Conservation (phyloP, 2,329 filamentous ascomycete genomes). For the Paecilomyces variotii region DNA sequence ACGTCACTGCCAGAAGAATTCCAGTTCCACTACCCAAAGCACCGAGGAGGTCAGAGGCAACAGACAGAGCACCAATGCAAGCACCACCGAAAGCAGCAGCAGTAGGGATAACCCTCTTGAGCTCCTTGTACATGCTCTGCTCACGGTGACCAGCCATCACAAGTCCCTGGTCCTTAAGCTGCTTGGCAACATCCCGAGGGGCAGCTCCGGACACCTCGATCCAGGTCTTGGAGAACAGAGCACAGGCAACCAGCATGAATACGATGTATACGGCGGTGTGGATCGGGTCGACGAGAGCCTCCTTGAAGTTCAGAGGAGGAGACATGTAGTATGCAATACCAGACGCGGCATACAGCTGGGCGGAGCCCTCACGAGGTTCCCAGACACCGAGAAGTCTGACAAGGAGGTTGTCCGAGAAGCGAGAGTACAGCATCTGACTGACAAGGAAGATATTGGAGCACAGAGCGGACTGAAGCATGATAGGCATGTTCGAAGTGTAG, state of each 20-base stretch:
- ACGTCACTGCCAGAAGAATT: constrained; percentile 97
- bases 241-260: constrained; percentile 97
- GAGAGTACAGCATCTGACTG: constrained; percentile 98
- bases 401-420: constrained; percentile 97
- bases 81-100: constrained; percentile 97
- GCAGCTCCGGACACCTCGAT: constrained; percentile 98
- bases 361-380: constrained; percentile 90
- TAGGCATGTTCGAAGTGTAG: constrained; percentile 99
- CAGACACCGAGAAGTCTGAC: constrained; percentile 96
- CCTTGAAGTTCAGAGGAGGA: constrained; percentile 92
- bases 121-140: constrained; percentile 99
- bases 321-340: constrained; percentile 99
- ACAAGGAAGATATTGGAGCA: constrained; percentile 99
- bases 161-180: constrained; percentile 98
- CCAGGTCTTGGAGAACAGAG: constrained; percentile 99
- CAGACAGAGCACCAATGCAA: constrained; percentile 95
- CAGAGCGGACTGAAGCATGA: constrained; percentile 98
- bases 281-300: constrained; percentile 91
- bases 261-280: constrained; percentile 92
- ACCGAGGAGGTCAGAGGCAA: constrained; percentile 89
- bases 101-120: constrained; percentile 98
- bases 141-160: constrained; percentile 99
- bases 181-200: constrained; percentile 97
- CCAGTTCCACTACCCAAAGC: constrained; percentile 94
- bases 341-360: constrained; percentile 87